These are phyloP conservation scores for Mentha longifolia DNA, from an alignment of 257 asterid species.

Conservation along the genomic window DNA sequence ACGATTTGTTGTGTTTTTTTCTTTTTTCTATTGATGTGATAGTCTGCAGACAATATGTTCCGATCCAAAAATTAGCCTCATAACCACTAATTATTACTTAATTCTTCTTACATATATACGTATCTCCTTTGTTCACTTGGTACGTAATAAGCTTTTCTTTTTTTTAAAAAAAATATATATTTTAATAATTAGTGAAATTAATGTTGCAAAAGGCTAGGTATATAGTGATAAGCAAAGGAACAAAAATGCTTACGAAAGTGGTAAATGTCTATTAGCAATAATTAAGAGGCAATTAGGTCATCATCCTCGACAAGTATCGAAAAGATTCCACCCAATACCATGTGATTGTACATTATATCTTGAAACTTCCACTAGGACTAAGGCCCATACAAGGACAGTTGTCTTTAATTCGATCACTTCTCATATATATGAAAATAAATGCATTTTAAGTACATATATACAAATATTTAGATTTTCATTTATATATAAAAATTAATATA, in stretches of 20 bases:
- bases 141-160: too few species aligned
- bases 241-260: slow-evolving; percentile 12
- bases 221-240: too few species aligned
- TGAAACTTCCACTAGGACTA: not conserved
- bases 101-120: not conserved
- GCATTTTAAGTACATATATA: not conserved
- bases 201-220: too few species aligned
- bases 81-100: not conserved
- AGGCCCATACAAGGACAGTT: slow-evolving; percentile 25
- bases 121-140: not conserved
- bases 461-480: too few species aligned
- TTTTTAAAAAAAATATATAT: too few species aligned
- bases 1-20: slow-evolving; percentile 1
- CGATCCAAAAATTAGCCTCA: slow-evolving; percentile 9
- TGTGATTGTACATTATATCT: slow-evolving; percentile 24
- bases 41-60: not conserved
- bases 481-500: too few species aligned
- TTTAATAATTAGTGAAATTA: too few species aligned
- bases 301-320: not conserved
- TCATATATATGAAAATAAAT: not conserved
- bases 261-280: slow-evolving; percentile 29
- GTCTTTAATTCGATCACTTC: slow-evolving; percentile 6
- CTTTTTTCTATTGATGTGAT: not conserved
- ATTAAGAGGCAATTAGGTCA: slow-evolving; percentile 28
- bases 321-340: slow-evolving; percentile 17